phyloP scores from a whole-genome alignment of 139 green algal genomes.

The Micractinium sp. region DNA sequence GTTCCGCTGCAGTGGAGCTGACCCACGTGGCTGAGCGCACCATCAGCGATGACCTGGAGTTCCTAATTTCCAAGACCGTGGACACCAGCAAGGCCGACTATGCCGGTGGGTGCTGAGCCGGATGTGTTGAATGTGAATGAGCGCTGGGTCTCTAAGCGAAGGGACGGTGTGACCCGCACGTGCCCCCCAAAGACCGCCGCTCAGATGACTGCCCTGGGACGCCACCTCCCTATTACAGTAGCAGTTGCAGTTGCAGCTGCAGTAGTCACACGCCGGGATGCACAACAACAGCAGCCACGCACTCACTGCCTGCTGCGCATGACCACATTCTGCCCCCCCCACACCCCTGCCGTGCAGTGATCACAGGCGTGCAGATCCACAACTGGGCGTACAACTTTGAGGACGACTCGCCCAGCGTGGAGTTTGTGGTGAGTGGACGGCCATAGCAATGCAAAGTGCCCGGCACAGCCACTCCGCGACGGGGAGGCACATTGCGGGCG shows the following conservation, averaged over 20 bases:
- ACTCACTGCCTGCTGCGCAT: background rate
- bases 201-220: too few species aligned
- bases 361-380: constrained; percentile 92
- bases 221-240: too few species aligned
- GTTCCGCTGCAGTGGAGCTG: constrained; percentile 57
- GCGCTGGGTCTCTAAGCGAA: too few species aligned
- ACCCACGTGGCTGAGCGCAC: constrained; percentile 82
- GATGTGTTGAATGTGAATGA: too few species aligned
- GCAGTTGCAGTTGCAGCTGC: too few species aligned
- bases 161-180: too few species aligned
- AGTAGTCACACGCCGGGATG: too few species aligned
- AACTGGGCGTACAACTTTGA: constrained; percentile 71
- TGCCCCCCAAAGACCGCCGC: too few species aligned
- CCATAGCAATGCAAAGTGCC: too few species aligned
- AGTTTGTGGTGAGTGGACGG: constrained; percentile 66
- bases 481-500: too few species aligned
- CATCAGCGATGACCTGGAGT: constrained; percentile 87
- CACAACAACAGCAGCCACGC: background rate
- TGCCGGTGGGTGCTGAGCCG: constrained; percentile 46
- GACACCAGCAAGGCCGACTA: constrained; percentile 85
- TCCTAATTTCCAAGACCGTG: constrained; percentile 84
- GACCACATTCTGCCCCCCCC: background rate
- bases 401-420: constrained; percentile 67
- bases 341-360: constrained; percentile 41
- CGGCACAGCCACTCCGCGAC: too few species aligned